phyloP scores from a whole-genome alignment of 257 asterid genomes.

The Rehmannia glutinosa region DNA sequence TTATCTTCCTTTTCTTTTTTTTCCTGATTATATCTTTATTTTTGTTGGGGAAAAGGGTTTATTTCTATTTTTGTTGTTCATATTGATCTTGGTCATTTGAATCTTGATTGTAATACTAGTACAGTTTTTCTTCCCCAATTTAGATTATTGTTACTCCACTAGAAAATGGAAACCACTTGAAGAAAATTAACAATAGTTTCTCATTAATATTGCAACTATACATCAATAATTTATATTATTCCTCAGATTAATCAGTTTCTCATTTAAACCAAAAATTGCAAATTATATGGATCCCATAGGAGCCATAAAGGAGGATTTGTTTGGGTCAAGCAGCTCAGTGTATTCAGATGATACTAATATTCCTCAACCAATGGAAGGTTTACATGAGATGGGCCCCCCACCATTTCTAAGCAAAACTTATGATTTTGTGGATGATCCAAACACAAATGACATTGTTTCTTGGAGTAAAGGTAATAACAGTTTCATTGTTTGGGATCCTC shows the following conservation, averaged over 20 bases:
- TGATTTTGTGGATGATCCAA: constrained; percentile 68
- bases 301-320: constrained; percentile 25
- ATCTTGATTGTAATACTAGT: background rate
- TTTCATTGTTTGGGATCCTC: constrained; percentile 81
- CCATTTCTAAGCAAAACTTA: constrained; percentile 77
- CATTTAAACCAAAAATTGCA: background rate
- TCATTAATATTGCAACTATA: background rate
- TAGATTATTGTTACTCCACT: background rate
- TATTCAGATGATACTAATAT: background rate
- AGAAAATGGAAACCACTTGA: background rate
- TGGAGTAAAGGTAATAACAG: constrained; percentile 80
- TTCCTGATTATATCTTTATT: background rate
- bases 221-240: background rate
- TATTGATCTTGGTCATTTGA: constrained; percentile 4
- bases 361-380: constrained; percentile 58
- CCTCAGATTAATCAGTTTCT: no score
- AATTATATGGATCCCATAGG: constrained; percentile 15
- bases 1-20: background rate
- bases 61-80: background rate
- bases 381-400: constrained; percentile 50
- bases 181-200: background rate
- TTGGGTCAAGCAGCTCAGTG: constrained; percentile 26
- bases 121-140: background rate
- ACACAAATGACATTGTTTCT: constrained; percentile 45
- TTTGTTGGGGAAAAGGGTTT: background rate